Base-by-base conservation (phyloP, 768 basidiomycete species). In the Hortiboletus campestris region DNA sequence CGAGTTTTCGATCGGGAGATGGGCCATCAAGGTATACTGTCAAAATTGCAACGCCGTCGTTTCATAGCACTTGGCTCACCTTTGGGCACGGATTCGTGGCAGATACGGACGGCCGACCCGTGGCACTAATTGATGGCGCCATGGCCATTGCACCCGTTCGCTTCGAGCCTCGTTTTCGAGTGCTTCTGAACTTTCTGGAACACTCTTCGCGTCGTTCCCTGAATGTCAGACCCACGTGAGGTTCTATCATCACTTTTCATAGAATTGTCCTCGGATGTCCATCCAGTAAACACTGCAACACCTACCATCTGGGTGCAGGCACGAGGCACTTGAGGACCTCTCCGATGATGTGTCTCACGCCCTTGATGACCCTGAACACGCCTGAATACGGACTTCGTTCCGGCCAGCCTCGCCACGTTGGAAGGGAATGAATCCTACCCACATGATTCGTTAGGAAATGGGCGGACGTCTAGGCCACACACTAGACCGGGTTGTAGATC, bases 221-320 rank as follows among this genome's bases (percentile, higher is more conserved):
- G 38, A 48, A 38, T 14, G 19, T 44, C 32, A 54, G 51, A 36
- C 22, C 61, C 53, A 66, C 61, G 60, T 43, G 57, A 62, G 25
- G 32, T 36, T 45, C 35, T 41, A 41, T 57, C 32, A 47, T 49
- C 31, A 49, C 47, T 49, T 41, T 67, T 63, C 52, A 63, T 57
- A 51, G 51, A 59, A 47, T 60, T 20, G 68, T 69, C 70, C 68
- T 69, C 68, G 68, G 70, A 69, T 42, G 67, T 61, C 49, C 41
- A 56, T 34, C 55, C 29, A 16, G 41, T 13, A 38, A 44, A 51
- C 20, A 31, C 42, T 25, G n/a, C 56, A 44, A 29, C 12, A 53
- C 31, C 13, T 60, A 14, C 63, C 50, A 49, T 55, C 17, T 53
- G 45, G 61, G 66, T 41, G 56, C 58, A 66, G 66, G 70, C 70